Evolutionary conservation across 176 grass and related monocot genomes (phyloP).

Genomic region (Cocos nucifera): DNA sequence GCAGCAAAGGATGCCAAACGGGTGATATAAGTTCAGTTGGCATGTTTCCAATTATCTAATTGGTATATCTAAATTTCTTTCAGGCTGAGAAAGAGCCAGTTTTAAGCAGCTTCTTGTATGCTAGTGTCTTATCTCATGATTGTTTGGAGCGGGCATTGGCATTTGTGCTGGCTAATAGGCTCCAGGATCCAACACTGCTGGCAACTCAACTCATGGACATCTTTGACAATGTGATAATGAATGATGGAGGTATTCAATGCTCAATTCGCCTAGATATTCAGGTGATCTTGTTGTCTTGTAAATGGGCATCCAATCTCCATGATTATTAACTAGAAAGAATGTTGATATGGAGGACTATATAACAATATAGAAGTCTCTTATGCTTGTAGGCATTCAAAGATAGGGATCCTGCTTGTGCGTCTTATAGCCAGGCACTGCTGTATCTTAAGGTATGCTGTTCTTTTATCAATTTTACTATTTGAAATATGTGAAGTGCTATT

Average conservation of each 20-base stretch:
- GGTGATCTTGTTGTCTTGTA: constrained; percentile 27
- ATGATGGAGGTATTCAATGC: constrained; percentile 54
- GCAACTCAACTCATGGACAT: constrained; percentile 94
- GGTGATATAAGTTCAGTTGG: too few relatives aligned
- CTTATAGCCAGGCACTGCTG: constrained; percentile 87
- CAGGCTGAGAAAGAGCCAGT: constrained; percentile 96
- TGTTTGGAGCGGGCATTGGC: constrained; percentile 71
- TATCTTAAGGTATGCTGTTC: constrained; percentile 71
- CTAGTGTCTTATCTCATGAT: constrained; percentile 80
- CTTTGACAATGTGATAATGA: constrained; percentile 87
- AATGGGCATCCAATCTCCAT: constrained; percentile 11
- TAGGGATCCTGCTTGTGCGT: constrained; percentile 88
- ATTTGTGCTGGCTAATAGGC: constrained; percentile 86
- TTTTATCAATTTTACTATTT: not conserved
- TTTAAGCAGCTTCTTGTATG: constrained; percentile 93
- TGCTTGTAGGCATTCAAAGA: constrained; percentile 75
- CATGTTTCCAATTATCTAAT: not conserved
- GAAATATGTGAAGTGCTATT: too few relatives aligned
- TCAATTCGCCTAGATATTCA: constrained; percentile 96
- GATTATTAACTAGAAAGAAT: not conserved
- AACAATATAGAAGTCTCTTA: constrained; percentile 14
- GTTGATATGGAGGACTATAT: not conserved
- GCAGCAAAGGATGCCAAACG: too few relatives aligned
- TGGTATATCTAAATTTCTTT: not conserved
- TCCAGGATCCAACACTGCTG: constrained; percentile 81